These are phyloP conservation scores for Lactarius sanguifluus DNA, from an alignment of 768 basidiomycete species.

Conservation along the genomic window DNA sequence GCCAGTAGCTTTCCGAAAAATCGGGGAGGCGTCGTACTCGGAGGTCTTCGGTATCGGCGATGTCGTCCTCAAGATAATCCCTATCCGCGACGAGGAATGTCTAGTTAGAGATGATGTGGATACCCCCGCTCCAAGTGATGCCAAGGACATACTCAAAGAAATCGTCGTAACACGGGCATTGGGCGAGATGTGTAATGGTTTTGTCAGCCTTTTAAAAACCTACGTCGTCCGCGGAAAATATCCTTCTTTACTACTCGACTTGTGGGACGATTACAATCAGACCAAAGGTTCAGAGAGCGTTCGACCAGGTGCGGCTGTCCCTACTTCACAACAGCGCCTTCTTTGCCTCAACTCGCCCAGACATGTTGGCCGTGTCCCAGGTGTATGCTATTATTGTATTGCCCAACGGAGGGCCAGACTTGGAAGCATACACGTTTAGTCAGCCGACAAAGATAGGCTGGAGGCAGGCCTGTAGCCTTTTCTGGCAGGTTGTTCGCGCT, in stretches of 20 bases:
- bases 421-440: constrained; percentile 79
- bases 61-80: constrained; percentile 89
- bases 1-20: constrained; percentile 63
- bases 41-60: constrained; percentile 92
- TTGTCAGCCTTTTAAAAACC: constrained; percentile 76
- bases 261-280: constrained; percentile 86
- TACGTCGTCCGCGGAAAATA: constrained; percentile 88
- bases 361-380: constrained; percentile 73
- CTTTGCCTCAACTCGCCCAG: constrained; percentile 42
- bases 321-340: not conserved
- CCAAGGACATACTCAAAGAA: constrained; percentile 76
- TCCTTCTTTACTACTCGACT: constrained; percentile 68
- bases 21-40: constrained; percentile 95
- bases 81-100: constrained; percentile 56
- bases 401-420: constrained; percentile 85
- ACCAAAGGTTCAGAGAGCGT: constrained; percentile 79
- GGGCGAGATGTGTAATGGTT: constrained; percentile 74
- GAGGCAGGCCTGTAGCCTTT: constrained; percentile 84
- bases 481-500: constrained; percentile 85
- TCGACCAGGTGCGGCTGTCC: constrained; percentile 64
- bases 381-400: constrained; percentile 88
- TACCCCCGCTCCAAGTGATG: constrained; percentile 67
- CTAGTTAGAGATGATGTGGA: constrained; percentile 40
- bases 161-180: constrained; percentile 74
- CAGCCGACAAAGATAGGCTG: constrained; percentile 61